A percentile compares a stretch with the other conserved stretches of the same genome.
These are phyloP conservation scores for Cylindrotheca closterium DNA, from an alignment of 108 stramenopile genomes.

Conservation along the genomic window DNA sequence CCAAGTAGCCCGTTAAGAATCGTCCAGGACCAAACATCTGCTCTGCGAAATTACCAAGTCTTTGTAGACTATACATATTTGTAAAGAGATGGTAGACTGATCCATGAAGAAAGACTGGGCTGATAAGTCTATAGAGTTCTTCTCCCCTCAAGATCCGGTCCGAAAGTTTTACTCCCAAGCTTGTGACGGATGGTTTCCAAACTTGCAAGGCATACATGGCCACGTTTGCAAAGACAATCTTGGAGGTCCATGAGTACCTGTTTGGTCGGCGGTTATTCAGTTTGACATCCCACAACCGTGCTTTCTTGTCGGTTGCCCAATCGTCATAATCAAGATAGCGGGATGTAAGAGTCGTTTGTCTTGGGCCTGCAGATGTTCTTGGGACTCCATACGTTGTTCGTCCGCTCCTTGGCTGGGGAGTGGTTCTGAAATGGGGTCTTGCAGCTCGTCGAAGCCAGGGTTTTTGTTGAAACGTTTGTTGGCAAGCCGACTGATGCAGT, in stretches of 20 bases:
- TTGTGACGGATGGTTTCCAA: slow-evolving; percentile 51
- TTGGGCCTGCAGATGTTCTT: neutral
- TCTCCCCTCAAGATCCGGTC: slow-evolving; percentile 60
- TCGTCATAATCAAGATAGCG: slow-evolving; percentile 28
- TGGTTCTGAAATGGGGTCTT: too few species aligned
- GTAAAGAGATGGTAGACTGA: slow-evolving; percentile 62
- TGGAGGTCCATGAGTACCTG: slow-evolving; percentile 27
- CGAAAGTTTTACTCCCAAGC: slow-evolving; percentile 66
- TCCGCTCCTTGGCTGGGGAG: too few species aligned
- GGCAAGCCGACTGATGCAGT: neutral
- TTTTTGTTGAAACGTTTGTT: slow-evolving; percentile 8
- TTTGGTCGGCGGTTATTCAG: slow-evolving; percentile 11
- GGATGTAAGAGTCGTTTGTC: too few species aligned
- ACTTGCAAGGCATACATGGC: slow-evolving; percentile 53
- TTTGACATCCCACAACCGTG: slow-evolving; percentile 18
- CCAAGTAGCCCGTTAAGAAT: slow-evolving; percentile 64
- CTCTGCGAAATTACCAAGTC: slow-evolving; percentile 67
- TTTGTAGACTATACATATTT: slow-evolving; percentile 65
- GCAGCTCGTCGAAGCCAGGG: slow-evolving; percentile 2
- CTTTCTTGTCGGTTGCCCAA: slow-evolving; percentile 25
- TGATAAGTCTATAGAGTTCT: slow-evolving; percentile 71
- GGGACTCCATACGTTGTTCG: slow-evolving; percentile 3
- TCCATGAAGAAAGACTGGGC: slow-evolving; percentile 81
- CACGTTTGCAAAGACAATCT: slow-evolving; percentile 48
- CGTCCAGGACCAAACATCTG: slow-evolving; percentile 47